A percentile compares a stretch with the other conserved stretches of the same genome.
These are phyloP conservation scores for Fusarium xyrophilum DNA, from an alignment of 2,329 filamentous ascomycete genomes.

Conservation along the genomic window DNA sequence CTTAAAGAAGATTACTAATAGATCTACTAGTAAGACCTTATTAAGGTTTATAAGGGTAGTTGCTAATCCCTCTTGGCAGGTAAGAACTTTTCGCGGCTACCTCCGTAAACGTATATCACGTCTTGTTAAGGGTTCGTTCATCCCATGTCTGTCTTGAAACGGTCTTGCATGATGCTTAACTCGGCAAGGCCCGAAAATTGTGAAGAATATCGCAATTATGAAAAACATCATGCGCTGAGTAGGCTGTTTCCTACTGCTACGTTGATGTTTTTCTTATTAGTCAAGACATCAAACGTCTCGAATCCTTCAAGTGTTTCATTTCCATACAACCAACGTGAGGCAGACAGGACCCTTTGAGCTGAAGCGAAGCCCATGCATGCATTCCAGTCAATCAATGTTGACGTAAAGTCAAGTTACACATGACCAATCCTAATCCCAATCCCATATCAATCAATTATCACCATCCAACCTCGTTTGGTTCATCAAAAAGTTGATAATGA, in stretches of 20 bases:
- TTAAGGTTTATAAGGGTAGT: too few relatives aligned
- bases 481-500: neutral
- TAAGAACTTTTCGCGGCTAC: too few relatives aligned
- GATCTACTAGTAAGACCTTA: too few relatives aligned
- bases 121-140: neutral
- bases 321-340: constrained; percentile 10
- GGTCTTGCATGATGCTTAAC: constrained; percentile 18
- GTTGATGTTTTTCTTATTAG: constrained; percentile 3
- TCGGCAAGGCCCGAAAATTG: constrained; percentile 19
- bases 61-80: too few relatives aligned
- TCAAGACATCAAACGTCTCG: constrained; percentile 5
- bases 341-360: neutral
- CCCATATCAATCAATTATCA: neutral
- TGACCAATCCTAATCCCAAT: neutral
- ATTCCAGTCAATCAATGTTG: neutral
- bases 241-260: neutral
- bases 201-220: constrained; percentile 2
- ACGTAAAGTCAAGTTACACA: neutral
- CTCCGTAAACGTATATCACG: constrained; percentile 11
- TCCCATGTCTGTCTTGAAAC: constrained; percentile 21
- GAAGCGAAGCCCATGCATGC: neutral
- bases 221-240: constrained; percentile 9
- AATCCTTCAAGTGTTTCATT: constrained; percentile 22
- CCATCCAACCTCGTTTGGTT: neutral
- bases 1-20: too few relatives aligned